phyloP scores from a whole-genome alignment of 306 rosid genomes.

The Sesbania bispinosa region DNA sequence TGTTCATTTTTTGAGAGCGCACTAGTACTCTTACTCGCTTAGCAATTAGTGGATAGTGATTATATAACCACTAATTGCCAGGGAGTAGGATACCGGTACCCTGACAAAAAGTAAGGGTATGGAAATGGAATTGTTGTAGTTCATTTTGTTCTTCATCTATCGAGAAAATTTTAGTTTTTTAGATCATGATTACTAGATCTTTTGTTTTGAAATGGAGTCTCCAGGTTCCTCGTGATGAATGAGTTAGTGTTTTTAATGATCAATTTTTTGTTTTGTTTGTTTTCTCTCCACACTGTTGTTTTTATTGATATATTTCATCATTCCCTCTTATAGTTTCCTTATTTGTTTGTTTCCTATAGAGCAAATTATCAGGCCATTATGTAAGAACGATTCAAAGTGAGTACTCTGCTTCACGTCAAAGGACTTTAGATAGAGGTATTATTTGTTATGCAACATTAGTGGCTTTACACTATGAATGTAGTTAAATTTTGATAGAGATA shows the following conservation, averaged over 20 bases:
- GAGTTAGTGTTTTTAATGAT: not conserved
- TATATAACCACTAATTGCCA: not conserved
- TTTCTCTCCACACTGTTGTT: not conserved
- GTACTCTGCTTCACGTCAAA: slow-evolving; percentile 44
- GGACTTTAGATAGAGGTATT: slow-evolving; percentile 56
- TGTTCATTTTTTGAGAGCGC: not conserved
- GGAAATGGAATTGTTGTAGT: not conserved
- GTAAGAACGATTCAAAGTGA: slow-evolving; percentile 37
- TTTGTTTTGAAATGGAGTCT: not conserved
- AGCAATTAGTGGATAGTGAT: not conserved
- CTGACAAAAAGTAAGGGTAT: not conserved
- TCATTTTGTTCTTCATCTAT: not conserved
- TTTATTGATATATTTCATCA: not conserved
- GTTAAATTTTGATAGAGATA: slow-evolving; percentile 41
- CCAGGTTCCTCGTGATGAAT: not conserved
- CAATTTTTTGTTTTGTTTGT: not conserved
- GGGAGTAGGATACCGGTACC: not conserved
- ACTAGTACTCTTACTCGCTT: no score
- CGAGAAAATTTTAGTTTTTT: not conserved
- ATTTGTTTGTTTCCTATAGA: slow-evolving; percentile 31
- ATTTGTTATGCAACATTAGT: not conserved
- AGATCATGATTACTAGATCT: not conserved
- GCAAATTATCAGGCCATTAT: slow-evolving; percentile 39
- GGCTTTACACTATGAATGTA: not conserved
- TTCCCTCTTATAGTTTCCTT: not conserved